These are phyloP conservation scores for Nakazawaea siamensis DNA, from an alignment of 805 yeast species.

Conservation along the genomic window DNA sequence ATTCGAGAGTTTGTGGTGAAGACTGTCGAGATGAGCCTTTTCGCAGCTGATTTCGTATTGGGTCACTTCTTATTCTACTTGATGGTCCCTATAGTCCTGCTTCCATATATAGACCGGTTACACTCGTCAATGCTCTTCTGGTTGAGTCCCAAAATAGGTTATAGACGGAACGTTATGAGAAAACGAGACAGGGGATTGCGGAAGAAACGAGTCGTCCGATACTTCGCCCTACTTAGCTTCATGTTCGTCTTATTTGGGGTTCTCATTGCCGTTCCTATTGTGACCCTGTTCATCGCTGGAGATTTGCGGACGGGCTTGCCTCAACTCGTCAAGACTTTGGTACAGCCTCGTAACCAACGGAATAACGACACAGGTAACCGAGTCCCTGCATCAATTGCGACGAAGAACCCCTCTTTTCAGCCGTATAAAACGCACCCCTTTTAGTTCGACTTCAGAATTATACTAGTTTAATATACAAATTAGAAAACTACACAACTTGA, in stretches of 20 bases:
- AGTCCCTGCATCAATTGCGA: conserved; percentile 39
- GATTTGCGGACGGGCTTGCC: conserved; percentile 14
- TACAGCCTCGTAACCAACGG: conserved; percentile 54
- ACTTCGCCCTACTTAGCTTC: conserved; percentile 34
- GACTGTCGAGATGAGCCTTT: conserved; percentile 33
- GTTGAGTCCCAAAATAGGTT: conserved; percentile 30
- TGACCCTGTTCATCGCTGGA: too few species aligned
- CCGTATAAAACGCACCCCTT: not conserved
- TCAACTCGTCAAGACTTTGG: conserved; percentile 23
- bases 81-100: conserved; percentile 30
- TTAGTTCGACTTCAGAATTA: too few species aligned
- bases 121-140: conserved; percentile 43
- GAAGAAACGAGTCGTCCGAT: conserved; percentile 32
- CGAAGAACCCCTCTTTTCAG: conserved; percentile 21
- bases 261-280: conserved; percentile 39
- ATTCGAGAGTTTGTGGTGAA: conserved; percentile 38
- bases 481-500: too few species aligned
- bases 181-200: conserved; percentile 30
- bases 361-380: conserved; percentile 59
- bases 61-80: conserved; percentile 33
- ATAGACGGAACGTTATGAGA: conserved; percentile 31
- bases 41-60: conserved; percentile 38
- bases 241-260: conserved; percentile 30
- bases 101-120: conserved; percentile 40
- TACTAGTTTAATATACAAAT: too few species aligned